These are phyloP conservation scores for Amniculicola lignicola DNA, from an alignment of 495 filamentous ascomycete species.

Conservation along the genomic window DNA sequence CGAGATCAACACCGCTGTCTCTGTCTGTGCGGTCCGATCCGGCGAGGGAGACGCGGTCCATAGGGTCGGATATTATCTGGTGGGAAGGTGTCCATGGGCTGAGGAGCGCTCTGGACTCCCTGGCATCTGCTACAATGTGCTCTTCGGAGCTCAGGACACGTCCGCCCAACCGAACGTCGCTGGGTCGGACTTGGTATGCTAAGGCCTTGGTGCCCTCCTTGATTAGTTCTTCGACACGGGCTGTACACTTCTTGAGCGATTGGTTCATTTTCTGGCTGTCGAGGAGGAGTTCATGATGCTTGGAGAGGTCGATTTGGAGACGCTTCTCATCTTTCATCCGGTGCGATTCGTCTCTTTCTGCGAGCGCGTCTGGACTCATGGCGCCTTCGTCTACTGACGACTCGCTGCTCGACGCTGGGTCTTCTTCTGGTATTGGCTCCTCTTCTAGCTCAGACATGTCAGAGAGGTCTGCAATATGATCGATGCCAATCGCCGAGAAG, in stretches of 20 bases:
- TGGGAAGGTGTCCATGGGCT: conserved; percentile 30
- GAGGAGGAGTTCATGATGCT: conserved; percentile 80
- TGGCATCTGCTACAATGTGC: conserved; percentile 51
- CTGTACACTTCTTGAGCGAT: conserved; percentile 80
- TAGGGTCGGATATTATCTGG: conserved; percentile 1
- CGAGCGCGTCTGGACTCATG: conserved; percentile 46
- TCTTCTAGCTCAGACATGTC: conserved; percentile 41
- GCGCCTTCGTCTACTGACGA: conserved; percentile 38
- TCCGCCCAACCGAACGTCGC: conserved; percentile 78
- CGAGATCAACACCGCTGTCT: conserved; percentile 32
- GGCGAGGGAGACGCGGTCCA: conserved; percentile 6
- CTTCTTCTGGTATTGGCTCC: conserved; percentile 41
- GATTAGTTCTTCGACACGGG: conserved; percentile 85
- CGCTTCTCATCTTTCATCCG: conserved; percentile 66
- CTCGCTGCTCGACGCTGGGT: conserved; percentile 24
- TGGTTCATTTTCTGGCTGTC: conserved; percentile 94
- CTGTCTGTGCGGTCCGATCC: conserved; percentile 28
- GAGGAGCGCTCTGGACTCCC: conserved; percentile 22
- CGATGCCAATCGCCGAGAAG: conserved; percentile 17
- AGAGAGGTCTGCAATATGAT: conserved; percentile 39
- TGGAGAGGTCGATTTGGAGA: conserved; percentile 75
- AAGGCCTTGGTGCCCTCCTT: conserved; percentile 82
- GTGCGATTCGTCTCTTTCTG: conserved; percentile 46
- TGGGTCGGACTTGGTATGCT: conserved; percentile 69
- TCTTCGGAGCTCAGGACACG: conserved; percentile 70